Conservation (phyloP, 257 asterid species). For the Fraxinus pennsylvanica region DNA sequence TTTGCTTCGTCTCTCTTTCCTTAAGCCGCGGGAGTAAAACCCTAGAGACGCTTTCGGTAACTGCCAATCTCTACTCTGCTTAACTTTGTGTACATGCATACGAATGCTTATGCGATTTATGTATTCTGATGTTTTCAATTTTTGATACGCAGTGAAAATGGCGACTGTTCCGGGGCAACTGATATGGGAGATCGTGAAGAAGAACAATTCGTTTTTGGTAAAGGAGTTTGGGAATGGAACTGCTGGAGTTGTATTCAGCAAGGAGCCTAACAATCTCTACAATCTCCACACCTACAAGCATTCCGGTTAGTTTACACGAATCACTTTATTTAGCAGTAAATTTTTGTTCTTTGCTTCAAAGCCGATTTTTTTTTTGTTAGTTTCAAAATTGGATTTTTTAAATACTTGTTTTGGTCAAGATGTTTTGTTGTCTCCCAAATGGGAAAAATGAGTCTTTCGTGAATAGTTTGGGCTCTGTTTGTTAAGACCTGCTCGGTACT, state of each 20-base stretch:
- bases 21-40: slow-evolving; percentile 42
- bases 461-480: background rate
- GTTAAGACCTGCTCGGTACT: background rate
- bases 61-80: slow-evolving; percentile 1
- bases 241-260: too few relatives aligned
- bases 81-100: background rate
- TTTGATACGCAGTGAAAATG: slow-evolving; percentile 6
- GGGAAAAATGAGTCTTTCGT: background rate
- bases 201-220: too few relatives aligned
- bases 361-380: background rate
- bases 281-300: too few relatives aligned
- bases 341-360: background rate
- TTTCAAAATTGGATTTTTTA: background rate
- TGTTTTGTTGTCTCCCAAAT: background rate
- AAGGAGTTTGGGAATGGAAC: too few relatives aligned
- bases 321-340: background rate
- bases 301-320: background rate
- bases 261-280: too few relatives aligned
- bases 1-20: background rate
- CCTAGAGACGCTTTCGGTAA: slow-evolving; percentile 27
- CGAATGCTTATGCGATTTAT: background rate
- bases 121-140: background rate
- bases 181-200: too few relatives aligned
- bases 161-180: too few relatives aligned
- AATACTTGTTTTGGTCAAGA: background rate